Percentiles rank a stretch among this genome's conserved stretches.
Evolutionary conservation across 1,284 basidiomycete species (phyloP).

Genomic region (Volvariella surrecta): DNA sequence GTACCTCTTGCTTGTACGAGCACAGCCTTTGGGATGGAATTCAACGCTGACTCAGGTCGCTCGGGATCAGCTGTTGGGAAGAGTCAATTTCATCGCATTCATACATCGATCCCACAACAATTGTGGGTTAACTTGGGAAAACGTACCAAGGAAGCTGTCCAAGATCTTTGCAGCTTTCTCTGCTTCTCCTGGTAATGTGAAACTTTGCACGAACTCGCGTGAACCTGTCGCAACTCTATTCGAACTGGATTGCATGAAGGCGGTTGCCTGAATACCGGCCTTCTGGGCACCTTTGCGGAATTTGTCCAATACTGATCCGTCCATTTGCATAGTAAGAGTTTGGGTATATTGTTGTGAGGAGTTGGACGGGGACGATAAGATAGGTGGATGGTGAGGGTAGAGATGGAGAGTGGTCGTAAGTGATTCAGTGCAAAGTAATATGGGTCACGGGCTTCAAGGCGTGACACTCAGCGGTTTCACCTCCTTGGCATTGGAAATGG

Average conservation of each 20-base stretch:
- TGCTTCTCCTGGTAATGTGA: slow-evolving; percentile 81
- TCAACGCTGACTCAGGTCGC: slow-evolving; percentile 86
- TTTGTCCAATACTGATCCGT: slow-evolving; percentile 64
- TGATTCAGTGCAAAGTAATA: too few relatives aligned
- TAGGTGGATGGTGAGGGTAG: too few relatives aligned
- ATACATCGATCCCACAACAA: not conserved
- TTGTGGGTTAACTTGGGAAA: too few relatives aligned
- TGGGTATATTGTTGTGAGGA: too few relatives aligned
- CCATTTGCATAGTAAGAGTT: slow-evolving; percentile 1
- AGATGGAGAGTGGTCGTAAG: too few relatives aligned
- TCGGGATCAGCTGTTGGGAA: slow-evolving; percentile 73
- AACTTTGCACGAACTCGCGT: slow-evolving; percentile 72
- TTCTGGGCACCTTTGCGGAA: slow-evolving; percentile 76
- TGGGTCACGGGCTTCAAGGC: too few relatives aligned
- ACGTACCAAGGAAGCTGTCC: slow-evolving; percentile 79
- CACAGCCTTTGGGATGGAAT: slow-evolving; percentile 92
- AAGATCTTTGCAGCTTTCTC: slow-evolving; percentile 91
- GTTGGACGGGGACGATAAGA: too few relatives aligned
- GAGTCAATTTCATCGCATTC: not conserved
- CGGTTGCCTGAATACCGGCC: slow-evolving; percentile 71
- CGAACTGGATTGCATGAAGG: slow-evolving; percentile 60
- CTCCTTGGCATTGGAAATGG: too few relatives aligned
- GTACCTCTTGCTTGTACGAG: slow-evolving; percentile 82
- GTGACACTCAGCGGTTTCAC: too few relatives aligned
- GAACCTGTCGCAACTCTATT: slow-evolving; percentile 64